A percentile compares a stretch with the other conserved stretches of the same genome.
Conservation (phyloP, 2,329 filamentous ascomycete species). For the Pestalotiopsis sp. region DNA sequence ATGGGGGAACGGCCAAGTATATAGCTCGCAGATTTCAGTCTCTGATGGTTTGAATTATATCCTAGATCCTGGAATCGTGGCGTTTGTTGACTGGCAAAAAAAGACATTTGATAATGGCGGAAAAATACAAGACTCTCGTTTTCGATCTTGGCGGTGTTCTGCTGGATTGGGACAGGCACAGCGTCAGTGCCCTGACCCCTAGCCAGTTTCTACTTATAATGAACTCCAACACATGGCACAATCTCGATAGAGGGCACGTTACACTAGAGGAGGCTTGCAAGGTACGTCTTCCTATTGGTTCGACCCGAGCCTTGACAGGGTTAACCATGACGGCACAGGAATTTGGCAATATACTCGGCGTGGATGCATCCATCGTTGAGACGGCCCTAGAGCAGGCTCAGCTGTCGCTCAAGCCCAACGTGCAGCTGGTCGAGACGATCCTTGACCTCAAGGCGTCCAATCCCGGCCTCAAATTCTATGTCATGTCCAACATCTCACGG, state of each 20-base stretch:
- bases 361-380: constrained; percentile 13
- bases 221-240: constrained; percentile 18
- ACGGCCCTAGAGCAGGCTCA: constrained; percentile 13
- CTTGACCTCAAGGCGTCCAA: constrained; percentile 13
- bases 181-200: constrained; percentile 10
- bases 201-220: constrained; percentile 18
- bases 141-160: constrained; percentile 23
- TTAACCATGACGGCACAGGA: not conserved
- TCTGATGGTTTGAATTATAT: no score
- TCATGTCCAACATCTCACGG: constrained; percentile 25
- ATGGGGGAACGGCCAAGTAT: no score
- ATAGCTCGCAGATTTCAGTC: no score
- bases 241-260: constrained; percentile 18
- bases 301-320: not conserved
- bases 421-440: constrained; percentile 12
- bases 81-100: no score
- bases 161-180: constrained; percentile 18
- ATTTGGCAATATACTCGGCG: constrained; percentile 10
- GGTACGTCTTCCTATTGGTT: constrained; percentile 5
- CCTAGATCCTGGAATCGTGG: no score
- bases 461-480: constrained; percentile 17
- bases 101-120: no score
- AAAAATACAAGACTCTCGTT: constrained; percentile 16
- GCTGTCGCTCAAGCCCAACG: constrained; percentile 15
- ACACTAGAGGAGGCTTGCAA: constrained; percentile 16